Percentiles rank a stretch among this genome's conserved stretches.
Conservation (phyloP, 192 early-diverging fungal species). For the Backusella sp. region DNA sequence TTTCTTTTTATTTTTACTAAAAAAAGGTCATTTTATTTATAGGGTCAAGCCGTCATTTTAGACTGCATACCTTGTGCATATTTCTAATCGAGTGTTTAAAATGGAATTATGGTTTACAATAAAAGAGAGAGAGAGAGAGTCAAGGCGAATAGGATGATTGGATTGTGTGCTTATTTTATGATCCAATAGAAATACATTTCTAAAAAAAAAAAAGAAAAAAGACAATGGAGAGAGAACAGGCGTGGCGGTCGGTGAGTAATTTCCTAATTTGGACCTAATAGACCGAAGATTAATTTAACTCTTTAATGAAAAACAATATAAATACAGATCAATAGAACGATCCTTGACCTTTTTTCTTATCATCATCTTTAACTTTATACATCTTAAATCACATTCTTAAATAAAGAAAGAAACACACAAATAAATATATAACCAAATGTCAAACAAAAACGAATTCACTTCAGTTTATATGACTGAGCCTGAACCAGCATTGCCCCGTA, state of each 20-base stretch:
- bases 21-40: background rate
- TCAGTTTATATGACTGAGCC: background rate
- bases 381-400: background rate
- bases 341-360: background rate
- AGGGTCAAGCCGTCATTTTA: too few species aligned
- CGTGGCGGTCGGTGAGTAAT: background rate
- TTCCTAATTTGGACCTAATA: background rate
- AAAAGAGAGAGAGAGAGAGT: too few species aligned
- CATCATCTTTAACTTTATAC: background rate
- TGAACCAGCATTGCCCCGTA: background rate
- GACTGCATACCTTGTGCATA: too few species aligned
- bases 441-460: background rate
- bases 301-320: background rate
- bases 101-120: too few species aligned
- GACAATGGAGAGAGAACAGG: background rate
- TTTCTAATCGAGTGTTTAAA: too few species aligned
- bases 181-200: background rate
- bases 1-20: background rate
- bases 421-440: background rate
- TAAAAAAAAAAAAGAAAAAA: background rate
- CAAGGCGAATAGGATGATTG: background rate
- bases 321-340: background rate
- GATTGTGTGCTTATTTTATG: background rate
- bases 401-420: background rate
- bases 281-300: background rate